Conservation (phyloP, 164 flowering plant genomes). For the Akebia trifoliata region DNA sequence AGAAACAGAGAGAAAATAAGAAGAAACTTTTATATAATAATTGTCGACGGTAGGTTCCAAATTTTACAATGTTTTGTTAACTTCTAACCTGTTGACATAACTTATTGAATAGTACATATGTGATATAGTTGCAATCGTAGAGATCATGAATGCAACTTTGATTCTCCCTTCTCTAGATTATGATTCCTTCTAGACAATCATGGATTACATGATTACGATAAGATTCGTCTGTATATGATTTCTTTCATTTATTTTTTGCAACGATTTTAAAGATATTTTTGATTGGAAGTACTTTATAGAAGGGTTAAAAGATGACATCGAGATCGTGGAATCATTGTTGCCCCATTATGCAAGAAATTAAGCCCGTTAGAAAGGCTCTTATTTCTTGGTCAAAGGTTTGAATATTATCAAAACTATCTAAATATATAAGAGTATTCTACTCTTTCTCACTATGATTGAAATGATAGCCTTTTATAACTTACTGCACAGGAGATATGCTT, state of each 20-base stretch:
- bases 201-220: too few species aligned
- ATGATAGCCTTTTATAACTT: too few species aligned
- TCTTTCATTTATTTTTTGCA: too few species aligned
- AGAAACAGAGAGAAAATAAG: too few species aligned
- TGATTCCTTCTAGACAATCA: constrained; percentile 79
- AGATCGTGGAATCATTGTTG: constrained; percentile 64
- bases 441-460: too few species aligned
- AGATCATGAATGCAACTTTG: constrained; percentile 86
- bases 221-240: too few species aligned
- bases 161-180: constrained; percentile 90
- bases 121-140: constrained; percentile 89
- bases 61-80: too few species aligned
- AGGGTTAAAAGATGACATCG: constrained; percentile 60
- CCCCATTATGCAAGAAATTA: constrained; percentile 24
- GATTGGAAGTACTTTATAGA: constrained; percentile 79
- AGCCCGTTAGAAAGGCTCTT: constrained; percentile 62
- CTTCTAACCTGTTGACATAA: too few species aligned
- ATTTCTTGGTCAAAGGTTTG: constrained; percentile 86
- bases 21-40: too few species aligned
- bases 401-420: too few species aligned
- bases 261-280: constrained; percentile 71
- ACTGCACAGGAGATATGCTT: constrained; percentile 60
- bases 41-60: too few species aligned
- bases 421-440: too few species aligned
- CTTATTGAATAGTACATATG: constrained; percentile 59